These are phyloP conservation scores for Marchantia polymorpha DNA, from an alignment of 225 moss, liverwort and hornwort genomes.

Conservation along the genomic window DNA sequence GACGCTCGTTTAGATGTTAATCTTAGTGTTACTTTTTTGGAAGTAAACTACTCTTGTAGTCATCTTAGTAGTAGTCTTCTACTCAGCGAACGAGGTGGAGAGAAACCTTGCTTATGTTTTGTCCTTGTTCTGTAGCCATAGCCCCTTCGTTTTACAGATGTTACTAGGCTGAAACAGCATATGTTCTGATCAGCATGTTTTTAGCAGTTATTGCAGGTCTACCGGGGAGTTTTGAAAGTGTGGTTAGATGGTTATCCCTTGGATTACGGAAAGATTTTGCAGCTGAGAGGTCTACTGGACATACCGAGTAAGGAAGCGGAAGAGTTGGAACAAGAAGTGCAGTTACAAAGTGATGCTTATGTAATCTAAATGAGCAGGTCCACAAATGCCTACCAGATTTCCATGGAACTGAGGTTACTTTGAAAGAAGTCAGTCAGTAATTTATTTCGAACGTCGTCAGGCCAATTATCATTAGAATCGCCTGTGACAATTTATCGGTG, in stretches of 20 bases:
- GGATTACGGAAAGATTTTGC: constrained; percentile 39
- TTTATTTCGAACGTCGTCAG: neutral
- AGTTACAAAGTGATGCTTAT: constrained; percentile 34
- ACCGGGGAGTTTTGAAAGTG: constrained; percentile 31
- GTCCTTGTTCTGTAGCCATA: neutral
- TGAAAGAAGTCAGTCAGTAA: neutral
- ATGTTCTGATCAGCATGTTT: neutral
- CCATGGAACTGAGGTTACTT: neutral
- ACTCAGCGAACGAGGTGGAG: too few relatives aligned
- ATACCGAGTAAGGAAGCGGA: constrained; percentile 28
- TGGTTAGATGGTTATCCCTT: constrained; percentile 43
- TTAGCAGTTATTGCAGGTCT: constrained; percentile 28
- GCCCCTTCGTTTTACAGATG: neutral
- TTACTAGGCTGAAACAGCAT: neutral
- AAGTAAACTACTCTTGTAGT: too few relatives aligned
- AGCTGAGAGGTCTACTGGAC: constrained; percentile 27
- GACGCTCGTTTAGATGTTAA: too few relatives aligned
- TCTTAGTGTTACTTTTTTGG: too few relatives aligned
- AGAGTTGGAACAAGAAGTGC: constrained; percentile 31
- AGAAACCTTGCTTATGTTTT: neutral
- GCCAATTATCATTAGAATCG: neutral
- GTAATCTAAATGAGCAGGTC: constrained; percentile 28
- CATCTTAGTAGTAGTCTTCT: too few relatives aligned
- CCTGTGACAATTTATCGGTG: neutral
- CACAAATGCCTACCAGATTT: neutral